A percentile compares a stretch with the other conserved stretches of the same genome.
Conservation (phyloP, 306 rosid genomes). For the Elaeagnus macrophylla region DNA sequence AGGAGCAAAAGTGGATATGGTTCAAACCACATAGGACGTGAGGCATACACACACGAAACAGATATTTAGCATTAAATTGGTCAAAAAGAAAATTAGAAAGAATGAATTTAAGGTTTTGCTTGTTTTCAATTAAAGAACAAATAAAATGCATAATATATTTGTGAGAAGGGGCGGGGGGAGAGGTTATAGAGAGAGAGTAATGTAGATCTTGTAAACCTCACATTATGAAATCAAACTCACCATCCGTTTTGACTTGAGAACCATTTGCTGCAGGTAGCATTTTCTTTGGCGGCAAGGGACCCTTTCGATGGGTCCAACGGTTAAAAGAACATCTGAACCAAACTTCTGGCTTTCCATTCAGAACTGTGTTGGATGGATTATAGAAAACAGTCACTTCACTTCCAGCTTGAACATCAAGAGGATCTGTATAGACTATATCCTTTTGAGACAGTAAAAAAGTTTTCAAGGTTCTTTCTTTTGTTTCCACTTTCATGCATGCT, state of each 20-base stretch:
- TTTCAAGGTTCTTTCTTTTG: constrained; percentile 66
- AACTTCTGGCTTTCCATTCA: constrained; percentile 80
- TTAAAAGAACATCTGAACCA: constrained; percentile 95
- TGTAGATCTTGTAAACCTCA: not conserved
- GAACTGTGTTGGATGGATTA: constrained; percentile 71
- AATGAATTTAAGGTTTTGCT: not conserved
- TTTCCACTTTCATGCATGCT: constrained; percentile 62
- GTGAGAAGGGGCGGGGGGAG: not conserved
- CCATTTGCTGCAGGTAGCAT: constrained; percentile 40
- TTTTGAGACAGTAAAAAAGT: constrained; percentile 87
- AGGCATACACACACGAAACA: not conserved
- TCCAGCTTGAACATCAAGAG: constrained; percentile 88
- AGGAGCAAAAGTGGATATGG: too few relatives aligned
- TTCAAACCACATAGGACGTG: too few relatives aligned
- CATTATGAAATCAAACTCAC: constrained; percentile 29
- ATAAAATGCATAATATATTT: not conserved
- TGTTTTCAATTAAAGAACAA: not conserved
- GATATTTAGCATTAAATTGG: not conserved
- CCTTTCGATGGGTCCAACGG: constrained; percentile 75
- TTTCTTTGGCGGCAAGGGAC: constrained; percentile 54
- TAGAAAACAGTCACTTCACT: constrained; percentile 51
- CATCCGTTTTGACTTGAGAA: constrained; percentile 38
- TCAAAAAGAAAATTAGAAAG: not conserved
- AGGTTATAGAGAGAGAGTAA: not conserved
- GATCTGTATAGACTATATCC: constrained; percentile 82